Conservation (phyloP, 2,329 filamentous ascomycete genomes). For the Atkinsonella hypoxylon region DNA sequence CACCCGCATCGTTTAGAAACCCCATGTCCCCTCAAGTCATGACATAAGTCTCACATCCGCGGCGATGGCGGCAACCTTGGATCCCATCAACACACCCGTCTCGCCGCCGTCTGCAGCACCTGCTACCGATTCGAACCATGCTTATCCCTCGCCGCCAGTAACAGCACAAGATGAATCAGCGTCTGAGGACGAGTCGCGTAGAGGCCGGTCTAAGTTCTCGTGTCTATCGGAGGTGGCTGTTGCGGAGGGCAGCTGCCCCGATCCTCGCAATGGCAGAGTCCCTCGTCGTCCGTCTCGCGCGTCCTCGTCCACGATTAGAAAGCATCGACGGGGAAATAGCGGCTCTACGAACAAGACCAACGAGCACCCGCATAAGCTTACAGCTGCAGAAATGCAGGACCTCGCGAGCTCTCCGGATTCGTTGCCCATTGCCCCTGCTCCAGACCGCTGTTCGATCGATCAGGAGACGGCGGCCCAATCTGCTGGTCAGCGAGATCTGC, state of each 20-base stretch:
- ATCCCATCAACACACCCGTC: conserved; percentile 11
- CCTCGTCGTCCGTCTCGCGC: neutral
- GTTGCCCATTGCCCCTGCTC: conserved; percentile 37
- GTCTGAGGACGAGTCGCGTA: conserved; percentile 15
- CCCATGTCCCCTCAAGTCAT: conserved; percentile 1
- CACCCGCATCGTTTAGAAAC: neutral
- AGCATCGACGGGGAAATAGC: conserved; percentile 15
- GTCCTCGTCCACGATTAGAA: conserved; percentile 5
- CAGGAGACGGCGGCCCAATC: conserved; percentile 20
- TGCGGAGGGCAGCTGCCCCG: neutral
- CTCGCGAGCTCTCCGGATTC: conserved; percentile 45
- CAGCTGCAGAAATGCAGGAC: conserved; percentile 46
- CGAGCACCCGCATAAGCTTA: conserved; percentile 40
- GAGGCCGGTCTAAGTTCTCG: conserved; percentile 7
- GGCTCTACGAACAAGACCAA: conserved; percentile 20
- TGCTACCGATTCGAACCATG: neutral
- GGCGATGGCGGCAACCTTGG: conserved; percentile 15
- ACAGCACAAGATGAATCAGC: conserved; percentile 19
- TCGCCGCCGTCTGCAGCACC: conserved; percentile 8
- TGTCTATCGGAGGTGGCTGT: neutral
- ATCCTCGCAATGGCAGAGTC: neutral
- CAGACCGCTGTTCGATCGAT: conserved; percentile 17
- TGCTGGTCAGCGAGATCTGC: conserved; percentile 16
- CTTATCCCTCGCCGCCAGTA: conserved; percentile 8
- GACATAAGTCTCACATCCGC: neutral